These are phyloP conservation scores for Lycium ferocissimum DNA, from an alignment of 257 asterid species.

Conservation along the genomic window DNA sequence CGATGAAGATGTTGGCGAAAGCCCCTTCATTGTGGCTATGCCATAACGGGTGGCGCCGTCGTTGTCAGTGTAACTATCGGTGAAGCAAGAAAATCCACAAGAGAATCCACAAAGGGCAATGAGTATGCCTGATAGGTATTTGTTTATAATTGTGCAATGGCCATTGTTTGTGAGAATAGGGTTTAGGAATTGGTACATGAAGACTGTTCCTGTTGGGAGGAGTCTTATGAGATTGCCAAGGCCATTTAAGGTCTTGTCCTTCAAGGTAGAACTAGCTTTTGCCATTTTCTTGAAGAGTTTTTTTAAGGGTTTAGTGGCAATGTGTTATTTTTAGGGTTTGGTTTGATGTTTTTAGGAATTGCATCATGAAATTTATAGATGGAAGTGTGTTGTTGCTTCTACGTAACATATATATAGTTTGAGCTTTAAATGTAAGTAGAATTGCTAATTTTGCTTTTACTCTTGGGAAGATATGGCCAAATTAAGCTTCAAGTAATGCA, in stretches of 20 bases:
- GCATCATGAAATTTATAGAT: conserved; percentile 5
- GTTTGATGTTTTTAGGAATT: background rate
- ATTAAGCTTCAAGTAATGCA: background rate
- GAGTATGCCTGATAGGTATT: conserved; percentile 57
- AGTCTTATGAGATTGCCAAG: conserved; percentile 70
- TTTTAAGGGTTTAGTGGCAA: background rate
- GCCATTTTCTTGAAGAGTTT: conserved; percentile 35
- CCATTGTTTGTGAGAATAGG: conserved; percentile 86
- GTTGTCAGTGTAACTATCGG: conserved; percentile 71
- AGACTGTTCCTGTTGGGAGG: conserved; percentile 78
- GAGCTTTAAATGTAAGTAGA: conserved; percentile 34
- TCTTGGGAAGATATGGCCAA: background rate
- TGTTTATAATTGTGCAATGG: conserved; percentile 56
- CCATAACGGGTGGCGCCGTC: conserved; percentile 65
- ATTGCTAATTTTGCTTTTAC: conserved; percentile 35
- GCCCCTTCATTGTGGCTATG: conserved; percentile 68
- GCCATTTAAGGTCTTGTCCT: conserved; percentile 52
- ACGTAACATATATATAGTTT: conserved; percentile 34
- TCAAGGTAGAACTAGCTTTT: conserved; percentile 32
- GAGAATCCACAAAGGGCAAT: conserved; percentile 55
- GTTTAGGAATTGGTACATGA: conserved; percentile 72
- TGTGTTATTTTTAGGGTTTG: background rate
- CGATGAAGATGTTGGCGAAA: conserved; percentile 57
- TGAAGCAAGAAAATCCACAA: conserved; percentile 74
- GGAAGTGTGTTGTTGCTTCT: conserved; percentile 42